Percentiles rank a stretch among this genome's conserved stretches.
Evolutionary conservation across 2,329 filamentous ascomycete species (phyloP).

Genomic region (Byssothecium circinans): DNA sequence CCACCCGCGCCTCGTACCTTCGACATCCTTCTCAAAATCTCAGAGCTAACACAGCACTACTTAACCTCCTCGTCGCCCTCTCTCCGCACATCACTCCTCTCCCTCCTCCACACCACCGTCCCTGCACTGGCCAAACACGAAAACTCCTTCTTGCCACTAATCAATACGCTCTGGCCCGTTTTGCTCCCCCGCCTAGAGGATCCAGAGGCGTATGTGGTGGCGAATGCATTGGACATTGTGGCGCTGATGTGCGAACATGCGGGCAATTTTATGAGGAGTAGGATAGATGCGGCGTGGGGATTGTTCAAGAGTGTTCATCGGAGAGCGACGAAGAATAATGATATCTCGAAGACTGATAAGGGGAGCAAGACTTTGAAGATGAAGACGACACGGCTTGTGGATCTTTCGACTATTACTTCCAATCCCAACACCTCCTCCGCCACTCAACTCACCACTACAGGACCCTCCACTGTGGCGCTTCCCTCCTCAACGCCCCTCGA

Average conservation of each 20-base stretch:
- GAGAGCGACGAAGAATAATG: slow-evolving; percentile 16
- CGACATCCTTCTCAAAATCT: slow-evolving; percentile 77
- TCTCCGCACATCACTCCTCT: slow-evolving; percentile 76
- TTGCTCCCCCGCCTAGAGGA: slow-evolving; percentile 70
- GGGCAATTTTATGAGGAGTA: slow-evolving; percentile 76
- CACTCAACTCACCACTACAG: not conserved
- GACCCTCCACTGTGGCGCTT: too few relatives aligned
- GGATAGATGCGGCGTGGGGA: slow-evolving; percentile 75
- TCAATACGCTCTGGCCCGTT: slow-evolving; percentile 90
- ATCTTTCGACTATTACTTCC: slow-evolving; percentile 1
- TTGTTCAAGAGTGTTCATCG: slow-evolving; percentile 46
- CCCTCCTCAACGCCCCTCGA: not conserved
- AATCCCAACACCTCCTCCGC: not conserved
- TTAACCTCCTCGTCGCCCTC: slow-evolving; percentile 81
- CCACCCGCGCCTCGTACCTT: slow-evolving; percentile 76
- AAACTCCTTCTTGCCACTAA: slow-evolving; percentile 80
- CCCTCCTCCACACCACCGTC: slow-evolving; percentile 72
- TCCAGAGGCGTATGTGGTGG: slow-evolving; percentile 66
- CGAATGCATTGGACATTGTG: slow-evolving; percentile 71
- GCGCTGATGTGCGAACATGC: slow-evolving; percentile 68
- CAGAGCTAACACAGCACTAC: slow-evolving; percentile 84
- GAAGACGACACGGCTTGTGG: slow-evolving; percentile 1
- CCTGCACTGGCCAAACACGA: slow-evolving; percentile 74
- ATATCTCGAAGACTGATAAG: not conserved
- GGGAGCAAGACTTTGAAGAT: not conserved